Percentiles rank a stretch among this genome's conserved stretches.
These are phyloP conservation scores for Tulasnella sp. DNA, from an alignment of 768 basidiomycete genomes.

Conservation along the genomic window DNA sequence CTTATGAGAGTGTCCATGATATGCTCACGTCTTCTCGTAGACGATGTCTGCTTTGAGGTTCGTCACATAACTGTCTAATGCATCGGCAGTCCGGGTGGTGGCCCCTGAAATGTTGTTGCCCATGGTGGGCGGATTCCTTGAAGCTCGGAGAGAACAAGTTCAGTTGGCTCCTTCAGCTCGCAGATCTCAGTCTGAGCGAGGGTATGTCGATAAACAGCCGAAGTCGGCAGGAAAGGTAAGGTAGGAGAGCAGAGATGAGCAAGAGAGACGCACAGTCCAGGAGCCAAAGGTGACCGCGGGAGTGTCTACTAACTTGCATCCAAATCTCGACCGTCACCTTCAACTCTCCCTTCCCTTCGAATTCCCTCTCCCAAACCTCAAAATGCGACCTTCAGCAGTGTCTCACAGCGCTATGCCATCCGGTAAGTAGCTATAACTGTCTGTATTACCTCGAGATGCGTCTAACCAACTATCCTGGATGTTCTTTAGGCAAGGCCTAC, in stretches of 20 bases:
- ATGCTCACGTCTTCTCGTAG: conserved; percentile 82
- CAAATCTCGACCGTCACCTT: conserved; percentile 8
- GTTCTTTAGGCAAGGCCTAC: conserved; percentile 25
- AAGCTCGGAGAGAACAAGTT: not conserved
- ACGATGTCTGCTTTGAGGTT: conserved; percentile 83
- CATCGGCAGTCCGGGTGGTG: conserved; percentile 62
- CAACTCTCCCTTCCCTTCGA: conserved; percentile 19
- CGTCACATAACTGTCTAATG: conserved; percentile 84
- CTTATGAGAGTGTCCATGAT: no score
- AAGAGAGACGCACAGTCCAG: not conserved
- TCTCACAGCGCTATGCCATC: conserved; percentile 23
- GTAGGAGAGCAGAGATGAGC: not conserved
- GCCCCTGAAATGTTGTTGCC: conserved; percentile 74
- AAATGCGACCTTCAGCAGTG: conserved; percentile 26
- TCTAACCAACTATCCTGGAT: not conserved
- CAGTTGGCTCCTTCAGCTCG: not conserved
- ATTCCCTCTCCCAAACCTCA: not conserved
- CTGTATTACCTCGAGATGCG: not conserved
- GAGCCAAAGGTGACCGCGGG: not conserved
- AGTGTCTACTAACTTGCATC: conserved; percentile 10
- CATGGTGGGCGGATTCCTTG: conserved; percentile 43
- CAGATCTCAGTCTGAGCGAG: not conserved
- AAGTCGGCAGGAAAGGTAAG: not conserved
- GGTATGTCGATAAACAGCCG: not conserved
- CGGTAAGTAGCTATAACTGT: conserved; percentile 1